phyloP scores from a whole-genome alignment of 163 green algal species.

The Chlorella variabilis region DNA sequence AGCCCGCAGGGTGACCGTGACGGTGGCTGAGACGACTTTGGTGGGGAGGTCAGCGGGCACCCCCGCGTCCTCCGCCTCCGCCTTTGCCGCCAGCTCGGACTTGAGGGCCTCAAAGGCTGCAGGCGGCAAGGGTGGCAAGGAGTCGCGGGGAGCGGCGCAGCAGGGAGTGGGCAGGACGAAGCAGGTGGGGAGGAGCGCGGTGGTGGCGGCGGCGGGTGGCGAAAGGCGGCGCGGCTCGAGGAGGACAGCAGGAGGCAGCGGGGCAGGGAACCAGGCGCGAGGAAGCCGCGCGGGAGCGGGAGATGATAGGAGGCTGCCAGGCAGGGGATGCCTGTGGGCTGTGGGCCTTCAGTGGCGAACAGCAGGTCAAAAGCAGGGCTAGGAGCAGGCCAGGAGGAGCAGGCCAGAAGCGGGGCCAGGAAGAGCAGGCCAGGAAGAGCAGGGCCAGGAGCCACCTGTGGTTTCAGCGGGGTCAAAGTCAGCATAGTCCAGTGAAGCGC shows the following conservation, averaged over 20 bases:
- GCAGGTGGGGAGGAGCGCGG: too few relatives aligned
- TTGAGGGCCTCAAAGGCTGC: slow-evolving; percentile 32
- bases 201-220: too few relatives aligned
- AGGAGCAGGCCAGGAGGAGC: background rate
- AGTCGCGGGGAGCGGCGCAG: background rate
- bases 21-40: slow-evolving; percentile 39
- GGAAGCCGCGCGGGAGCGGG: too few relatives aligned
- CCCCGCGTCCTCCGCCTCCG: background rate
- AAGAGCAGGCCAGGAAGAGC: background rate
- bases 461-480: slow-evolving; percentile 38
- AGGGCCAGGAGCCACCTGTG: background rate
- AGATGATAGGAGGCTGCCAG: too few relatives aligned
- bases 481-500: slow-evolving; percentile 56
- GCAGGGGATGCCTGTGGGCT: too few relatives aligned
- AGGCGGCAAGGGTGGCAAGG: too few relatives aligned
- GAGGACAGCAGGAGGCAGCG: too few relatives aligned
- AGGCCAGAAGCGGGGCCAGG: background rate
- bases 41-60: slow-evolving; percentile 26
- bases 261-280: too few relatives aligned
- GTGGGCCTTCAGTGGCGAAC: too few relatives aligned
- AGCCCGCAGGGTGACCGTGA: slow-evolving; percentile 31
- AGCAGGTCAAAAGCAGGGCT: background rate
- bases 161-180: too few relatives aligned
- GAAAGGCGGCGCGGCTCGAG: too few relatives aligned
- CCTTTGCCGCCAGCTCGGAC: slow-evolving; percentile 26